Evolutionary conservation across 108 stramenopile species (phyloP).

Genomic region (Poteriospumella lacustris): DNA sequence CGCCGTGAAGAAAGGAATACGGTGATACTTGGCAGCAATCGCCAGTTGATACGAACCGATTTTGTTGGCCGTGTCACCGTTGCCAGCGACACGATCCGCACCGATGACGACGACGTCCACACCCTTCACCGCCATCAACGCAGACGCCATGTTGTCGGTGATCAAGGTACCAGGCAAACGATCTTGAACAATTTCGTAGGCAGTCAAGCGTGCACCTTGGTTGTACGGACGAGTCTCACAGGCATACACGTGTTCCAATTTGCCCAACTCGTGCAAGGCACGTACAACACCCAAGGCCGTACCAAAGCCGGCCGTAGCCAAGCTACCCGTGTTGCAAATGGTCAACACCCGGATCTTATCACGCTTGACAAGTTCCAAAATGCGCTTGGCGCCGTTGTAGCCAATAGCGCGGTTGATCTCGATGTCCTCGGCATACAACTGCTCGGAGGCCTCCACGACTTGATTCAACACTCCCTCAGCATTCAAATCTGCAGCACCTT

Average conservation of each 20-base stretch:
- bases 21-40: constrained; percentile 72
- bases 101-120: constrained; percentile 85
- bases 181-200: constrained; percentile 87
- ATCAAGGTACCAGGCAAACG: constrained; percentile 82
- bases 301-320: constrained; percentile 91
- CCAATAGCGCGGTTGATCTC: constrained; percentile 77
- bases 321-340: constrained; percentile 85
- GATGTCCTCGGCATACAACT: constrained; percentile 80
- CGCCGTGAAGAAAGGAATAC: constrained; percentile 88
- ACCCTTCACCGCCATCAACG: constrained; percentile 65
- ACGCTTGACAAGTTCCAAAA: constrained; percentile 49
- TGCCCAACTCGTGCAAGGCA: constrained; percentile 59
- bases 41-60: constrained; percentile 87
- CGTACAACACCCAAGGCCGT: constrained; percentile 92
- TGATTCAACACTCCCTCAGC: constrained; percentile 25
- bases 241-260: constrained; percentile 68
- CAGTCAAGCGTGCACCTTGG: constrained; percentile 93
- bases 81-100: constrained; percentile 92
- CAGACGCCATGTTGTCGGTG: constrained; percentile 82
- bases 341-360: constrained; percentile 49
- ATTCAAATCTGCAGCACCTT: constrained; percentile 30
- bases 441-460: constrained; percentile 67
- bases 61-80: constrained; percentile 97
- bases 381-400: constrained; percentile 64
- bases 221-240: constrained; percentile 88